Evolutionary conservation across 2,329 filamentous ascomycete species (phyloP), one percentile per base, ranked within the genome.

Genomic region (Phialophora chinensis): DNA sequence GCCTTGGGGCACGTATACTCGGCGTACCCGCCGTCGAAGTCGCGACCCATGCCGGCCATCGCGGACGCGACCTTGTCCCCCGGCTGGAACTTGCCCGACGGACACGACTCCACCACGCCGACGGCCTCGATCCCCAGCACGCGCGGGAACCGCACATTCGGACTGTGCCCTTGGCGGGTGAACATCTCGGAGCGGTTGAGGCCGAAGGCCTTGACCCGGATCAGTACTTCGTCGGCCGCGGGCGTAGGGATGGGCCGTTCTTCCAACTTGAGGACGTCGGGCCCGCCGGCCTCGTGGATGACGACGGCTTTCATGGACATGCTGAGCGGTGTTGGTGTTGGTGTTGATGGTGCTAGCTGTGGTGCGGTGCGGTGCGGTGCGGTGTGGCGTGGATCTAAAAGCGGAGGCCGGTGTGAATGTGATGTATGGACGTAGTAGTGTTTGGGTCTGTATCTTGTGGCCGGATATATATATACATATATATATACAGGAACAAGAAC

Each of bases 21-120:
- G 3, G 82, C 82, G 68, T 84, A 85, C 0, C 80, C 81, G 8
- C 83, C 83, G 67, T 84, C 79, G 61, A 83, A 82, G 17, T 73
- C 72, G 6, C 81, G 71, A 0, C 82, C 82, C 74, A 85, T 78
- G 0, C 82, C 82, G 6, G 82, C 83, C 81, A 84, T 83, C 17
- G 77, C 79, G 2, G 81, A 84, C 1, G 80, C 80, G 1, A 84
- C 81, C 17, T 77, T 74, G 11, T 76, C 74, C 1, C 81, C 83
- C 50, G 74, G 65, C 14, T 75, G 67, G 64, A 83, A 80, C 31
- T 76, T 74, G 2, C 72, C 68, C 5, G 73, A 60, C 1, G 73
- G 73, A 20, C 77, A 77, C n/a, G 73, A 69, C 17, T 75, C 80
- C 2, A 83, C 77, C 7, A 75, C 68, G 1, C 82, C 82, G 8